Percentiles rank a stretch among this genome's conserved stretches.
Evolutionary conservation across 352 stramenopile genomes (phyloP).

Genomic region (Phytophthora foliorum): DNA sequence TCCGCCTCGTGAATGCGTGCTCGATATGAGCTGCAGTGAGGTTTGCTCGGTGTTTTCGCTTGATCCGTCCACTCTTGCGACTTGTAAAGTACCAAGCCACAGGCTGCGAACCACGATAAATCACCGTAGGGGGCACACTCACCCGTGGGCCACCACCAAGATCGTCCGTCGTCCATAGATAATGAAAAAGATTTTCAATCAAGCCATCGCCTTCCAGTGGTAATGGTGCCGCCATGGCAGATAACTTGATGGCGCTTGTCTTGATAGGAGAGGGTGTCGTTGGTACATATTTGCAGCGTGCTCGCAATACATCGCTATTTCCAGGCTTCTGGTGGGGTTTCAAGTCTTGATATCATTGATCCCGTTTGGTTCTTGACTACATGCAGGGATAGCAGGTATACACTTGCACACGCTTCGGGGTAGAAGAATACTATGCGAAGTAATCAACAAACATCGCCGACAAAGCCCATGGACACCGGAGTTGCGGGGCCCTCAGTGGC

Average conservation of each 20-base stretch:
- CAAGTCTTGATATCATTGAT: conserved; percentile 5
- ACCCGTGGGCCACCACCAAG: conserved; percentile 88
- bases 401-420: not conserved
- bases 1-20: conserved; percentile 93
- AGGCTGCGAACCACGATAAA: conserved; percentile 94
- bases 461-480: conserved; percentile 24
- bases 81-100: conserved; percentile 97
- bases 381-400: not conserved
- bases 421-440: conserved; percentile 23
- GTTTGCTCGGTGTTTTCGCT: conserved; percentile 94
- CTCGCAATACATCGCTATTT: conserved; percentile 33
- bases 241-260: conserved; percentile 1
- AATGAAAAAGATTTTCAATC: conserved; percentile 92
- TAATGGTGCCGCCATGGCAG: conserved; percentile 63
- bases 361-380: not conserved
- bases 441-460: conserved; percentile 30
- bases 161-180: conserved; percentile 93
- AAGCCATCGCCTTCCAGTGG: conserved; percentile 89
- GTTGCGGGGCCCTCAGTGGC: conserved; percentile 2
- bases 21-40: conserved; percentile 94
- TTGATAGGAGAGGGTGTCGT: conserved; percentile 13
- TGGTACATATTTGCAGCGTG: conserved; percentile 23
- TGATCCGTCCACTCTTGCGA: conserved; percentile 83
- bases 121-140: conserved; percentile 94
- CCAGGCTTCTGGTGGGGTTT: conserved; percentile 11